Evolutionary conservation across 2,329 filamentous ascomycete genomes (phyloP), one percentile per base, ranked within the genome.

Genomic region (Xylaria sp.): DNA sequence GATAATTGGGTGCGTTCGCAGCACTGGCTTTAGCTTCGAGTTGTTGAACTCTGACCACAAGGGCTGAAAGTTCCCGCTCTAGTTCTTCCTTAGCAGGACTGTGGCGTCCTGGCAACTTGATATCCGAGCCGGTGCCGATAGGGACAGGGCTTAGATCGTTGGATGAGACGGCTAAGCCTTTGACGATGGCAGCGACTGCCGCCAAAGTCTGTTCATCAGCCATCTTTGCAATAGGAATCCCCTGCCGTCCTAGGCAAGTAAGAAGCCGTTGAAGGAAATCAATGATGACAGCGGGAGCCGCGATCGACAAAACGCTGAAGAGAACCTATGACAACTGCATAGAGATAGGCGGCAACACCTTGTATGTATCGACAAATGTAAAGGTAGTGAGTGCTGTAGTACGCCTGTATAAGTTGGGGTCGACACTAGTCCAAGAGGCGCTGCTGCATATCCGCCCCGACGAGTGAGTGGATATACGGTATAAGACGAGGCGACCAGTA

Each of bases 1-100:
- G 93, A 74, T 94, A 87, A 65, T 81, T 81, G 60, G 86, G 85
- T 70, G 86, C 83, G 72, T 86, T 85, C 66, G 86, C 80, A 66
- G 86, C 83, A 76, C 87, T 88, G 72, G 92, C 91, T 81, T 91
- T 91, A 74, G 89, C 89, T 83, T 98, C 94, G 74, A 98, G 88
- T 72, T 90, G 89, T 72, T 94, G 91, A 73, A 98, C 89, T 73
- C 96, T 87, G 69, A 90, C 83, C 67, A 91, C 88, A 71, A 98
- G 87, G 64, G 92, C 91, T 59, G 91, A 88, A 66, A 99, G 87
- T 82, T 98, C 95, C 68, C 86, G 85, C 82, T 98, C 94, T 69
- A 98, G 88, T 36, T 86, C 86, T 72, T 87, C 85, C 82, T 98
- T 98, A 72, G 91, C 91, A 41, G 88, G 81, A 52, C 88, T 91